phyloP scores from a whole-genome alignment of 106 monocot species.

The Allium sativum region DNA sequence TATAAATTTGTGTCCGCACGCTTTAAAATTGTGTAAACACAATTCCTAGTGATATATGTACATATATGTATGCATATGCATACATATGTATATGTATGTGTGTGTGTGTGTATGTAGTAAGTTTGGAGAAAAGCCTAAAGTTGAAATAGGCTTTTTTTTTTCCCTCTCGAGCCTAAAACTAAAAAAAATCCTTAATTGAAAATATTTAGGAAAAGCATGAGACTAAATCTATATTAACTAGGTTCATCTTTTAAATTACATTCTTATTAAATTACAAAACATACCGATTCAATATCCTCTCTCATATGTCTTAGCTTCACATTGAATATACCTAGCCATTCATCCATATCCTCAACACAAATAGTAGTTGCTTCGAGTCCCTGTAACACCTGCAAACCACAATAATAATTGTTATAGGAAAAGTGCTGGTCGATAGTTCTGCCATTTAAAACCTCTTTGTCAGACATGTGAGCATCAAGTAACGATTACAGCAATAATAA shows the following conservation, averaged over 20 bases:
- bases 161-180: too few species aligned
- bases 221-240: neutral
- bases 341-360: constrained; percentile 96
- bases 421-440: neutral
- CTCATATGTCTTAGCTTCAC: constrained; percentile 98
- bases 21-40: too few species aligned
- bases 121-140: too few species aligned
- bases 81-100: too few species aligned
- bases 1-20: too few species aligned
- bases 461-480: too few species aligned
- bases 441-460: too few species aligned
- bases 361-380: constrained; percentile 56
- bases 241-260: neutral
- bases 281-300: constrained; percentile 97
- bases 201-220: neutral
- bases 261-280: neutral
- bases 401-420: neutral
- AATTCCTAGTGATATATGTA: too few species aligned
- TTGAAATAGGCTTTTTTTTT: too few species aligned
- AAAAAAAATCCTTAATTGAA: neutral
- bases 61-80: too few species aligned
- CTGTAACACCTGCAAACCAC: constrained; percentile 54
- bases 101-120: too few species aligned
- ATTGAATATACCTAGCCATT: constrained; percentile 94
- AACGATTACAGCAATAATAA: too few species aligned